A percentile compares a stretch with the other conserved stretches of the same genome.
These are phyloP conservation scores for Maudiozyma saulgeensis DNA, from an alignment of 805 yeast genomes.

Conservation along the genomic window DNA sequence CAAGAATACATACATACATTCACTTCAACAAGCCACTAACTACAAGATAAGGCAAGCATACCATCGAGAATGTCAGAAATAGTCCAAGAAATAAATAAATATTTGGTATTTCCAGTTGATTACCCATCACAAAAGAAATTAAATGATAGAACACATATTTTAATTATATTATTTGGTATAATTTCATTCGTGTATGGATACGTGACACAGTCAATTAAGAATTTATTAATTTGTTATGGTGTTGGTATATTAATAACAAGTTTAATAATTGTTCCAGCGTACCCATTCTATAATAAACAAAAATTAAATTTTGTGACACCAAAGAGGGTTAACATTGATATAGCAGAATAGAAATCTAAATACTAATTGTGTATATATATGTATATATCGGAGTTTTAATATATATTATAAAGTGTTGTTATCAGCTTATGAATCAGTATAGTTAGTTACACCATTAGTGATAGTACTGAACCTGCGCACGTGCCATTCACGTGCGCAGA, in stretches of 20 bases:
- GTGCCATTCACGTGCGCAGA: too few species aligned
- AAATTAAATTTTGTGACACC: constrained; percentile 30
- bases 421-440: too few species aligned
- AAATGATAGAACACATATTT: constrained; percentile 9
- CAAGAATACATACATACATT: not conserved
- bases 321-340: constrained; percentile 1
- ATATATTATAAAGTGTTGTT: too few species aligned
- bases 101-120: constrained; percentile 28
- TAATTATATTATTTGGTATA: constrained; percentile 19
- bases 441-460: too few species aligned
- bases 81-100: constrained; percentile 19
- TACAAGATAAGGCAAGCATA: not conserved
- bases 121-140: constrained; percentile 24
- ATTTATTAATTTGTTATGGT: constrained; percentile 29
- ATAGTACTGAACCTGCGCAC: too few species aligned
- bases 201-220: constrained; percentile 35
- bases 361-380: too few species aligned
- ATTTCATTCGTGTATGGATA: constrained; percentile 42
- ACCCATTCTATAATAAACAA: constrained; percentile 43
- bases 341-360: too few species aligned
- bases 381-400: too few species aligned
- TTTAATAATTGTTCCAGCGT: constrained; percentile 45
- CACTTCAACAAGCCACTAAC: not conserved
- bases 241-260: constrained; percentile 30
- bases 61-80: constrained; percentile 25